Evolutionary conservation across 2,329 filamentous ascomycete species (phyloP), one percentile per base, ranked within the genome.

Genomic region (Mariannaea elegans): DNA sequence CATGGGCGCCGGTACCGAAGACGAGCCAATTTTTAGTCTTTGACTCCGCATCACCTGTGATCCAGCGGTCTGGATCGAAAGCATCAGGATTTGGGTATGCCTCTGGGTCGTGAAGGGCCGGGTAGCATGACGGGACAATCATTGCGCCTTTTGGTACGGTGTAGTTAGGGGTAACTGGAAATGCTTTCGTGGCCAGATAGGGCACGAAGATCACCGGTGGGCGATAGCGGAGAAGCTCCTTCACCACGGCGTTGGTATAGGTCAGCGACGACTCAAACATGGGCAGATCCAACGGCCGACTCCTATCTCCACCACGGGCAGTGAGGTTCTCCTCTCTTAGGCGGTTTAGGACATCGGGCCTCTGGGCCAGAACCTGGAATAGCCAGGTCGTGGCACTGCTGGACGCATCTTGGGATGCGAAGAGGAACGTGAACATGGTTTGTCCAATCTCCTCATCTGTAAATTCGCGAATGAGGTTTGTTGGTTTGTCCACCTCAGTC

Each of bases 201-300:
- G 83, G 82, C 0, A 85, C 82, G 54, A 85, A 82, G 52, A 84
- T 84, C 39, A 85, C 83, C 0, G 82, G 82, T 1, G 82, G 82
- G 0, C 82, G 69, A 64, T 83, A 73, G 32, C 83, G 82, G 13
- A 85, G 80, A 2, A 83, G 74, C 62, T 85, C 83, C 61, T 84
- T 85, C 57, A 85, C 73, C 0, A 84, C 82, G 3, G 82, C 82
- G 23, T 78, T 79, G 51, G 82, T 85, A 64, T 84, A 85, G 0
- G 77, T 76, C 31, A 85, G 75, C 0, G 76, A 79, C 0, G 76
- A 79, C 47, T 84, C 81, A 3, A 81, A 64, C 80, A 83, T 82
- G 2, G 70, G 62, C 0, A 84, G 71, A 31, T 80, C 76, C 19
- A 82, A 79, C 0, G 78, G 71, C 19, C 69, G 73, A 47, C 67